phyloP scores from a whole-genome alignment of 768 basidiomycete genomes.

The Pholiota molesta region DNA sequence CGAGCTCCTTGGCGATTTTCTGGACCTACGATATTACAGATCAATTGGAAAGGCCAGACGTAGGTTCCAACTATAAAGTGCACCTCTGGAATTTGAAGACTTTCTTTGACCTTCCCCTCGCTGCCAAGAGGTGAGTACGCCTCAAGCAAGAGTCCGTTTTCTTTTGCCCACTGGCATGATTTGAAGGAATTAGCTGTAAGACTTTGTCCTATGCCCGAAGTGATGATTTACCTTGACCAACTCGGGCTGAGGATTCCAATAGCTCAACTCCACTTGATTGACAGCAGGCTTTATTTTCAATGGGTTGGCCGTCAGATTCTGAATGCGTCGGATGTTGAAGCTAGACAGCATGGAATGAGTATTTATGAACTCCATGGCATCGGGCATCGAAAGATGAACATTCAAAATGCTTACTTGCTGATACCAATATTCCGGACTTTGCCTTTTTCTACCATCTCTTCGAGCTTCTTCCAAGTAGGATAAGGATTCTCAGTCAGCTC shows the following conservation, averaged over 20 bases:
- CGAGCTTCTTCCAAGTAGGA: conserved; percentile 81
- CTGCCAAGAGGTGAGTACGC: conserved; percentile 82
- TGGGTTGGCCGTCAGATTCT: conserved; percentile 64
- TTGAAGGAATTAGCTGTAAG: too few species aligned
- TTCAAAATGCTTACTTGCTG: conserved; percentile 59
- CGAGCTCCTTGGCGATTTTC: conserved; percentile 60
- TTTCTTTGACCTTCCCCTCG: conserved; percentile 55
- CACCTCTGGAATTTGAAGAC: conserved; percentile 61
- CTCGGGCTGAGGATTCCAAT: conserved; percentile 77
- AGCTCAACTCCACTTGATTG: conserved; percentile 81
- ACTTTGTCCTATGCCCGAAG: background rate
- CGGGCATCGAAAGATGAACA: background rate
- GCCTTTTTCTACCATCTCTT: conserved; percentile 76
- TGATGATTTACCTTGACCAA: conserved; percentile 53
- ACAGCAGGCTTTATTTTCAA: conserved; percentile 66
- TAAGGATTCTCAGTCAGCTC: conserved; percentile 71
- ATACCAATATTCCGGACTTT: conserved; percentile 81
- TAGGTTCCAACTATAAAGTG: background rate
- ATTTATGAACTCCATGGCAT: background rate
- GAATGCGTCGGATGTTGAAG: conserved; percentile 40
- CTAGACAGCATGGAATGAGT: conserved; percentile 28
- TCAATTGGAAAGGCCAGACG: background rate
- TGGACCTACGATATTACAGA: conserved; percentile 40
- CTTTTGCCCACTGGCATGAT: conserved; percentile 62
- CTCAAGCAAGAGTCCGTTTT: conserved; percentile 64